A percentile compares a stretch with the other conserved stretches of the same genome.
Conservation (phyloP, 2,329 filamentous ascomycete species). For the Fusarium stilboides region DNA sequence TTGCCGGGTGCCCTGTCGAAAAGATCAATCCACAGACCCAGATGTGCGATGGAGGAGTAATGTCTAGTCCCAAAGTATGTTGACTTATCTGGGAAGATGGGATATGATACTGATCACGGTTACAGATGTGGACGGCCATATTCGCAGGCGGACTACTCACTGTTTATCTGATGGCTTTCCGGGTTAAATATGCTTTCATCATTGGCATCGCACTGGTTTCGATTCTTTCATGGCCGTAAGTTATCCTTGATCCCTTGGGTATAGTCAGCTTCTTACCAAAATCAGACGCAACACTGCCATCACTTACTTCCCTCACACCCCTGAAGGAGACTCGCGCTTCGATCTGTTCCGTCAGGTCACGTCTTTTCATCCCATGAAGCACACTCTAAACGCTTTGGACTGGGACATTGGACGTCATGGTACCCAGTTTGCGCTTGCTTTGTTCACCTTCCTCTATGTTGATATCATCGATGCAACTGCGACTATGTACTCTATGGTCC, state of each 20-base stretch:
- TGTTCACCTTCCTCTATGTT: constrained; percentile 81
- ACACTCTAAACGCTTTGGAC: constrained; percentile 75
- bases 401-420: constrained; percentile 78
- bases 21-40: constrained; percentile 27
- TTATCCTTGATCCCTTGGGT: constrained; percentile 6
- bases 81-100: fast-evolving
- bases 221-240: constrained; percentile 85
- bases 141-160: constrained; percentile 84
- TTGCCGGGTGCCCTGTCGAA: constrained; percentile 73
- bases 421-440: constrained; percentile 80
- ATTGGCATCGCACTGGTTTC: constrained; percentile 83
- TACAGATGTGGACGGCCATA: constrained; percentile 80
- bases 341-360: constrained; percentile 87
- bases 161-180: constrained; percentile 82
- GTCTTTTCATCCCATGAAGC: constrained; percentile 79
- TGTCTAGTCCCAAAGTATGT: constrained; percentile 41
- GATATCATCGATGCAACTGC: constrained; percentile 81
- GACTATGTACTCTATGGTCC: constrained; percentile 81
- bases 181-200: constrained; percentile 85
- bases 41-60: constrained; percentile 42
- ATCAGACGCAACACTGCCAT: constrained; percentile 67
- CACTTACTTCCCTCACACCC: constrained; percentile 82
- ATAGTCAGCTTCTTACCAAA: background rate
- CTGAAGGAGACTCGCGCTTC: constrained; percentile 76
- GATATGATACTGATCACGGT: background rate